Conservation (phyloP, 2,329 filamentous ascomycete species). For the Xylaria sp. region DNA sequence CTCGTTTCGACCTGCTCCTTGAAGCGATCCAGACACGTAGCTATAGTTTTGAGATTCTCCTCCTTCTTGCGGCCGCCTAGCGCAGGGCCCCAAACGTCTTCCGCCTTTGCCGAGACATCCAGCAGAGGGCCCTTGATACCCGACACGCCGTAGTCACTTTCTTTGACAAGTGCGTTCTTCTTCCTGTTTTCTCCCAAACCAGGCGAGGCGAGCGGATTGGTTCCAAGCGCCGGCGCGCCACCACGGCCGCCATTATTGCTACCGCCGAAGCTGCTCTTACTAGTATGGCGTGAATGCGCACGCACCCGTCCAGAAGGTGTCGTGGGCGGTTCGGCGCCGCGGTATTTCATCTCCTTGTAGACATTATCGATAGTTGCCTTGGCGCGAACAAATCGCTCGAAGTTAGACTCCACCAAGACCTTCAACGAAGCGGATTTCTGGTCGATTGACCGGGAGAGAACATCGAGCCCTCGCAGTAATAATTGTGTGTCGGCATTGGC, state of each 20-base stretch:
- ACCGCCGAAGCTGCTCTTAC: constrained; percentile 73
- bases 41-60: constrained; percentile 82
- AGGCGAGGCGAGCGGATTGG: constrained; percentile 55
- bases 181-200: constrained; percentile 67
- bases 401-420: constrained; percentile 95
- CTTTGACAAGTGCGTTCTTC: constrained; percentile 92
- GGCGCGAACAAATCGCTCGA: constrained; percentile 96
- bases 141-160: constrained; percentile 88
- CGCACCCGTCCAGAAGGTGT: constrained; percentile 51
- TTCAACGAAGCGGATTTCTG: constrained; percentile 98
- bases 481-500: constrained; percentile 84
- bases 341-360: constrained; percentile 95
- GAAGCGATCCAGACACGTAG: constrained; percentile 80
- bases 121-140: constrained; percentile 89
- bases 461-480: constrained; percentile 83
- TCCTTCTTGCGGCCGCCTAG: constrained; percentile 92
- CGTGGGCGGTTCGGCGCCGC: constrained; percentile 65
- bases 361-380: constrained; percentile 99
- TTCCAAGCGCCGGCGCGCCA: constrained; percentile 48
- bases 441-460: constrained; percentile 90
- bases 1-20: constrained; percentile 86
- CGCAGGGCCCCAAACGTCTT: constrained; percentile 97
- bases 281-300: constrained; percentile 73
- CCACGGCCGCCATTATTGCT: constrained; percentile 52
- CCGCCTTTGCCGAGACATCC: constrained; percentile 91